A percentile compares a stretch with the other conserved stretches of the same genome.
phyloP scores from a whole-genome alignment of 2,329 filamentous ascomycete species.

The Talaromyces albobiverticillius region DNA sequence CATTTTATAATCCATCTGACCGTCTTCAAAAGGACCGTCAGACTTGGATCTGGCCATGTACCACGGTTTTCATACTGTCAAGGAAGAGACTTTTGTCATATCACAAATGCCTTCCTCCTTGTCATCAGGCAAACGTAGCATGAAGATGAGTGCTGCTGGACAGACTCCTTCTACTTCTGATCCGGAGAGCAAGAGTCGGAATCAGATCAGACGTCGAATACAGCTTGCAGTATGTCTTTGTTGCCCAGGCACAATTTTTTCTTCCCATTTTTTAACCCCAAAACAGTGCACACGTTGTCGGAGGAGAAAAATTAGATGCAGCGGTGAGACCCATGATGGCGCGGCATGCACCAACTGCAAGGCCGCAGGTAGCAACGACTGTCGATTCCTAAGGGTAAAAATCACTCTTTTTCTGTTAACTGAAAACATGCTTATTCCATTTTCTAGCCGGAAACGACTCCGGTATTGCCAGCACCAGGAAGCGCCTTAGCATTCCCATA shows the following conservation, averaged over 20 bases:
- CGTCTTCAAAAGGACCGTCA: neutral
- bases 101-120: neutral
- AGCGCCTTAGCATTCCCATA: slow-evolving; percentile 4
- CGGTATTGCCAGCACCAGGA: slow-evolving; percentile 3
- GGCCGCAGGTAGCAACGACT: slow-evolving; percentile 48
- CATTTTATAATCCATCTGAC: neutral
- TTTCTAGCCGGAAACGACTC: slow-evolving; percentile 2
- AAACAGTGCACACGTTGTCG: slow-evolving; percentile 80
- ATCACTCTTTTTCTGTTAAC: neutral
- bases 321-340: slow-evolving; percentile 76
- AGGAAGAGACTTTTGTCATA: neutral
- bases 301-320: slow-evolving; percentile 93
- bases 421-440: neutral
- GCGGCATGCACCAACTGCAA: slow-evolving; percentile 80
- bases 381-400: slow-evolving; percentile 16
- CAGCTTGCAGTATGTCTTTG: slow-evolving; percentile 15
- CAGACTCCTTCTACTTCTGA: neutral
- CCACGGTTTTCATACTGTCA: neutral
- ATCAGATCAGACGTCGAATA: slow-evolving; percentile 20
- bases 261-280: neutral
- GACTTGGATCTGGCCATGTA: neutral
- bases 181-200: neutral
- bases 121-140: neutral
- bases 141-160: neutral
- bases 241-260: neutral